Base-by-base conservation (phyloP, 2,329 filamentous ascomycete genomes). In the Pseudopithomyces maydicus region DNA sequence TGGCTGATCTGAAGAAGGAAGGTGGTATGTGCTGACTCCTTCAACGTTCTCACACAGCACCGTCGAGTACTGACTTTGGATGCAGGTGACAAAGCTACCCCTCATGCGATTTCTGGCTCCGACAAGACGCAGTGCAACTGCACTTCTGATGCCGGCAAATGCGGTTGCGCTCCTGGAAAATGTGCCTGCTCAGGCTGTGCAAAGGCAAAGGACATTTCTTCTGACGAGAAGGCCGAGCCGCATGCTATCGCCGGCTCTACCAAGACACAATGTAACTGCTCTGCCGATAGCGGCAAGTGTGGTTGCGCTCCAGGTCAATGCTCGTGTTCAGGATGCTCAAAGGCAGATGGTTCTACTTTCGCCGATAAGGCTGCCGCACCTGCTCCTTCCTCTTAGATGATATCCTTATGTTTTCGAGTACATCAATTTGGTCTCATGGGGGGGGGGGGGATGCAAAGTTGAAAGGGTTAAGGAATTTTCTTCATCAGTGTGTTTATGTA, bases 1-100 rank as follows among this genome's bases (percentile, higher is more conserved):
- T 99, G 53, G 94, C 94, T 48, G 88, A 96, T 64, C 78, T 99
- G 65, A 97, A 97, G 88, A 84, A 86, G 44, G 82, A 85, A 76
- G 42, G 51, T 55, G 45, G 61, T 38, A 51, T 22, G 46, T 42
- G 26, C 20, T 2, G n/a, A 36, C 11, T 19, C 23, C 14, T 26
- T 19, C 14, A 2, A 3, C 2, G 8, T 22, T 3, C n/a, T 14
- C 5, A 3, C 12, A 6, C 12, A 26, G 23, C 5, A 23, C 6
- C 11, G 6, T 23, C n/a, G n/a, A n/a, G 12, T 38, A 48, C 45
- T 48, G 45, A 48, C 45, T 23, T 3, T 14, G 19, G 14, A 36
- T 2, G 19, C 8, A 48, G 45, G 45, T 23, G 45, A 48, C 19
- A 48, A 82, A 67, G 57, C 68, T 6, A 63, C 72, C 53, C 66